Percentiles rank a stretch among this genome's conserved stretches.
Evolutionary conservation across 2,329 filamentous ascomycete genomes (phyloP).

Genomic region (Aureobasidium sp.): DNA sequence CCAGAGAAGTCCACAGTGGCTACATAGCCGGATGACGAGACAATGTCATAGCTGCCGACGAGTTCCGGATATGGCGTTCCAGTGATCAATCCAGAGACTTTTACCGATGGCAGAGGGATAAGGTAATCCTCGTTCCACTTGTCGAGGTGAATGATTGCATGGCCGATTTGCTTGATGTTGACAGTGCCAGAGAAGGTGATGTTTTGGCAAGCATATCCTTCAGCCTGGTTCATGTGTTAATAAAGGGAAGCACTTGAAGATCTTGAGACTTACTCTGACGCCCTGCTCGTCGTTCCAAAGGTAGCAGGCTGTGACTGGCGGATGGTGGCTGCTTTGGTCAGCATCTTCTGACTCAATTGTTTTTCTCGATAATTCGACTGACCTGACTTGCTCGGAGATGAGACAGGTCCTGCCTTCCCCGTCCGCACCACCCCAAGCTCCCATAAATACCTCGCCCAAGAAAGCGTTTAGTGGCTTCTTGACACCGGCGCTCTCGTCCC

Average conservation of each 20-base stretch:
- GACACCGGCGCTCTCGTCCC: conserved; percentile 36
- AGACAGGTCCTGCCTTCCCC: conserved; percentile 35
- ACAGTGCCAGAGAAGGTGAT: conserved; percentile 41
- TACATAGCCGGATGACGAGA: conserved; percentile 36
- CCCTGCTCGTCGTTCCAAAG: conserved; percentile 40
- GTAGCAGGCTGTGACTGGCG: conserved; percentile 42
- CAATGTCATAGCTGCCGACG: conserved; percentile 35
- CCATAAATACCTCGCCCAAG: conserved; percentile 42
- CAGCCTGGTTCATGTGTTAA: conserved; percentile 22
- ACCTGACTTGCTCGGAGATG: conserved; percentile 38
- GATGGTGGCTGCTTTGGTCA: conserved; percentile 32
- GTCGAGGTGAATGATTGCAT: conserved; percentile 39
- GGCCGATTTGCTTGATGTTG: conserved; percentile 42
- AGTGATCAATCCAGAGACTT: conserved; percentile 39
- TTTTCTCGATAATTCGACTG: neutral
- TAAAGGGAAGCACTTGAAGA: neutral
- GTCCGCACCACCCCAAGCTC: conserved; percentile 23
- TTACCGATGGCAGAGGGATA: conserved; percentile 39
- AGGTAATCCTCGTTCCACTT: conserved; percentile 39
- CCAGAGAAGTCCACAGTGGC: conserved; percentile 40
- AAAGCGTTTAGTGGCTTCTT: conserved; percentile 49
- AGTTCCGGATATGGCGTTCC: conserved; percentile 41
- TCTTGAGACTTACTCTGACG: conserved; percentile 22
- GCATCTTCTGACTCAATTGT: neutral
- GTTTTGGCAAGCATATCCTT: conserved; percentile 42